Evolutionary conservation across 257 asterid species (phyloP), one percentile per base, ranked within the genome.

Genomic region (Nicotiana knightiana): DNA sequence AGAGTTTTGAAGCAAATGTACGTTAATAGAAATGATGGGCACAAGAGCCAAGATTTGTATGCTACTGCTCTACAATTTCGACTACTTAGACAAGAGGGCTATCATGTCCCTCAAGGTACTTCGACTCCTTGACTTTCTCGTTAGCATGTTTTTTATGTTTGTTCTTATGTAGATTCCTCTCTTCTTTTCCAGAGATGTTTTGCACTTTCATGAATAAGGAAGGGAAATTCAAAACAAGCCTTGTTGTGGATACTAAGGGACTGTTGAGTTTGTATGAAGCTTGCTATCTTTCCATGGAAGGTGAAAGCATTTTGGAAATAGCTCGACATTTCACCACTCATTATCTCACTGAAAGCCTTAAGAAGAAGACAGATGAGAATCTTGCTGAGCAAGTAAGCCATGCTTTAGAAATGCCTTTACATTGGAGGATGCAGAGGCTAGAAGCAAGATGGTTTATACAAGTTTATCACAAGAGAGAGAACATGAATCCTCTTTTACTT

Each of bases 201-300:
- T 53, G 51, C n/a, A 32, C 35, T 55, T 87, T 87, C 79, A 67
- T 83, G 84, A 81, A 85, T 10, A 79, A 83, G 76, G 80, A 4
- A 1, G 87, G 88, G 10, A 51, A 85, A 7, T 85, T 87, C 71
- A 61, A 64, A 15, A 16, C 33, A 28, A 39, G 1, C 65, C 65
- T 78, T 53, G 80, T 79, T 13, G 81, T 67, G 9, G 79, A 87
- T 35, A 68, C 39, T 37, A 62, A 64, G 33, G 90, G 88, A 37
- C 46, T 87, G 32, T 13, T 85, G 48, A 70, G 83, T 18, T 61
- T 87, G 15, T 87, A 85, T n/a, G 90, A 87, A 83, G 90, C 90
- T 79, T 85, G 85, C 18, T 79, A 37, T 61, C 76, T 85, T 8
- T 77, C 76, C 3, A 59, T 73, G 84, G 88, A 85, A 79, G 88